These are phyloP conservation scores for Coemansia aciculifera DNA, from an alignment of 192 early-diverging fungal species.

Conservation along the genomic window DNA sequence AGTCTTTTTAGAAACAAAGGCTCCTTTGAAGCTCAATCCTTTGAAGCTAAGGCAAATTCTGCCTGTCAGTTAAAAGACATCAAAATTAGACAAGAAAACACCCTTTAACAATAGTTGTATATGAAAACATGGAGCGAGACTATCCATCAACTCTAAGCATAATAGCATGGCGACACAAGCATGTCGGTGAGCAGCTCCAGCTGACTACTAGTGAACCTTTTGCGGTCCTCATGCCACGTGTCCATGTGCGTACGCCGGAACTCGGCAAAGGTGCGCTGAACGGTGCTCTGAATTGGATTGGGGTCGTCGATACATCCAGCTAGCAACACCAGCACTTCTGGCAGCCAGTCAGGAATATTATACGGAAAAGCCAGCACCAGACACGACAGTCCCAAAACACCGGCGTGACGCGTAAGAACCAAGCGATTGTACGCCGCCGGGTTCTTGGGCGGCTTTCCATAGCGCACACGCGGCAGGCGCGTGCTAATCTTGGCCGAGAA, in stretches of 20 bases:
- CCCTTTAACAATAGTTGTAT: neutral
- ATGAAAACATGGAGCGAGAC: neutral
- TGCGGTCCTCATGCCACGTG: constrained; percentile 88
- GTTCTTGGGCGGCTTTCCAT: constrained; percentile 30
- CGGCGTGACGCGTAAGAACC: constrained; percentile 77
- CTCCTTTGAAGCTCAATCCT: neutral
- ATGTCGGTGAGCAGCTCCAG: constrained; percentile 81
- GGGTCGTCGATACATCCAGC: constrained; percentile 80
- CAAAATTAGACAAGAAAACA: no score
- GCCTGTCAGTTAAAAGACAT: no score
- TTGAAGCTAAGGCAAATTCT: neutral
- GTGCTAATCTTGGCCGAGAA: constrained; percentile 39
- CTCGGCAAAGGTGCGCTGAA: constrained; percentile 86
- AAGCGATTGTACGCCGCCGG: constrained; percentile 23
- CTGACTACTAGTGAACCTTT: constrained; percentile 74
- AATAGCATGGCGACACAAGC: constrained; percentile 84
- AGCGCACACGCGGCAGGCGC: constrained; percentile 35
- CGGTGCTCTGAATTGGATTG: constrained; percentile 80
- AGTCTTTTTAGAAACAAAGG: neutral
- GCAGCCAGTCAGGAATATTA: constrained; percentile 90
- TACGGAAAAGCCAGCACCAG: constrained; percentile 92
- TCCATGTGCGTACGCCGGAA: constrained; percentile 95
- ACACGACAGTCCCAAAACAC: constrained; percentile 86
- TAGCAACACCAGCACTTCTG: constrained; percentile 75
- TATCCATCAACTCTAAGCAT: constrained; percentile 58